phyloP scores from a whole-genome alignment of 169 alveolate genomes.

The Eimeria praecox region DNA sequence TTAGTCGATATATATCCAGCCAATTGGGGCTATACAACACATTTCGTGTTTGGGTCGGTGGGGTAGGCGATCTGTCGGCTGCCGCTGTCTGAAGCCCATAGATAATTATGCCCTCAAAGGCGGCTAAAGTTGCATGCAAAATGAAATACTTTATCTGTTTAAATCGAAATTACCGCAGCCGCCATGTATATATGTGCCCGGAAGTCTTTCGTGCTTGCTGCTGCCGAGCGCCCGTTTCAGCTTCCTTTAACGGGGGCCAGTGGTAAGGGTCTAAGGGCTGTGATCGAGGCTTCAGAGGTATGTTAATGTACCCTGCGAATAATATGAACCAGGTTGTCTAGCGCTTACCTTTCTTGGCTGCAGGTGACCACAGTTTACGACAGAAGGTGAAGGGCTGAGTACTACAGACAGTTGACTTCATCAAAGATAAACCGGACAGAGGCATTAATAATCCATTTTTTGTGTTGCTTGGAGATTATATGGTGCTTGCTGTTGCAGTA shows the following conservation, averaged over 20 bases:
- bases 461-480: too few relatives aligned
- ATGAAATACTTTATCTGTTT: too few relatives aligned
- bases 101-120: background rate
- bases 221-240: too few relatives aligned
- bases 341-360: background rate
- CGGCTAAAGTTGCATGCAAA: background rate
- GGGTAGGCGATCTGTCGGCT: background rate
- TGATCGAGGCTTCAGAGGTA: too few relatives aligned
- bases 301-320: background rate
- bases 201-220: too few relatives aligned
- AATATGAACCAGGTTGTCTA: background rate
- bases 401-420: background rate
- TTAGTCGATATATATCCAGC: background rate
- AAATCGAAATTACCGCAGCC: too few relatives aligned
- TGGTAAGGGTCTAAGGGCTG: too few relatives aligned
- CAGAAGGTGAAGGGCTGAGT: background rate
- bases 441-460: too few relatives aligned
- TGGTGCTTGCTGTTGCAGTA: too few relatives aligned
- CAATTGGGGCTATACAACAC: background rate
- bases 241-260: too few relatives aligned
- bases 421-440: background rate
- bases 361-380: background rate
- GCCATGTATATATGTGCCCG: too few relatives aligned
- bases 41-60: constrained; percentile 4
- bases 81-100: background rate